Evolutionary conservation across 495 filamentous ascomycete genomes (phyloP), one percentile per base, ranked within the genome.

Genomic region (Massariosphaeria phaeospora): DNA sequence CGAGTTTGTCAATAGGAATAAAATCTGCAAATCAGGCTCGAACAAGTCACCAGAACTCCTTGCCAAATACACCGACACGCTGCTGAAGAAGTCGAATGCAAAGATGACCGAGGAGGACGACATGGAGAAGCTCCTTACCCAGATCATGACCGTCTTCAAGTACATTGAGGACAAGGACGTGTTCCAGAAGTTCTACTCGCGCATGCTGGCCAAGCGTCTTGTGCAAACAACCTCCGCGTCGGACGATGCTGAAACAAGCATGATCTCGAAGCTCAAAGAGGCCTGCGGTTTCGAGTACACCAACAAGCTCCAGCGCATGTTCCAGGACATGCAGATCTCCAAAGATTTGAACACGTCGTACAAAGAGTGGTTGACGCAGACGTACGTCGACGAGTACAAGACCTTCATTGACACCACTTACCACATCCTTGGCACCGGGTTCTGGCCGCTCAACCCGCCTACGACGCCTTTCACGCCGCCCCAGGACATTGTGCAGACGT

Each of bases 121-220:
- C 57, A 81, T 97, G 46, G 93, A 99, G 70, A 82, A 84, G 57
- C 88, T 87, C 49, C 74, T 97, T 35, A 82, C 84, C n/a, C 87
- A 96, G 66, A 91, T 99, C 64, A 99, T 99, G 93, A 96, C 90
- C 1, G 89, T 97, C 31, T 99, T 99, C 82, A 99, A 99, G 72
- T 99, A 97, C 73, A 96, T 99, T 61, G 94, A 99, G 65, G 93
- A 99, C 72, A 97, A 97, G 73, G 93, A 99, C 69, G 93, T 99
- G 6, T 99, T 97, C 77, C 94, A 97, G 71, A 97, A 96, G 69
- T 97, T 96, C 72, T 99, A 99, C 71, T 94, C 94, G 8, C 87
- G 91, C 43, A 93, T 91, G 84, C 74, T 99, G 57, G 94, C 93
- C 41, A 90, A 95, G 69, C 88, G 93, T 53, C 73, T 99, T 48